Percentiles rank a stretch among this genome's conserved stretches.
These are phyloP conservation scores for Eucalyptus globulus DNA, from an alignment of 345 rosid genomes.

Conservation along the genomic window DNA sequence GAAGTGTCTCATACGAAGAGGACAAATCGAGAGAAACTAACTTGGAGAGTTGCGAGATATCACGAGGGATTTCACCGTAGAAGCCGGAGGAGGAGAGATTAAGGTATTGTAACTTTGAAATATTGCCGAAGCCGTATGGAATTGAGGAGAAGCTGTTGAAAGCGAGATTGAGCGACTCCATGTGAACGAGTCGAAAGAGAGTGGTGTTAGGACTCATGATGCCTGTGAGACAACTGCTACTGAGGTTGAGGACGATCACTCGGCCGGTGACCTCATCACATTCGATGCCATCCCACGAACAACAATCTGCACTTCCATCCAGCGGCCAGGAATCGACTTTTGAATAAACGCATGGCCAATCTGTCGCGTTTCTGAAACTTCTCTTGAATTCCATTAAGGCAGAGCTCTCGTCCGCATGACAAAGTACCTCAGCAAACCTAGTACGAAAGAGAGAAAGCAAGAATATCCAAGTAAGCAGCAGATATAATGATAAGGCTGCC, in stretches of 20 bases:
- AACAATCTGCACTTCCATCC: not conserved
- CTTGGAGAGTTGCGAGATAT: not conserved
- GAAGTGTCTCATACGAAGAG: too few relatives aligned
- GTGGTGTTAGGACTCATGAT: not conserved
- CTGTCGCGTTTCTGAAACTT: not conserved
- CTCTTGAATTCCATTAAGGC: not conserved
- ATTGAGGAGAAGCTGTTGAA: not conserved
- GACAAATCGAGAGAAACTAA: not conserved
- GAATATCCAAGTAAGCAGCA: not conserved
- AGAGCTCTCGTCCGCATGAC: not conserved
- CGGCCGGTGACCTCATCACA: not conserved
- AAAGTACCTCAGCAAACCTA: not conserved
- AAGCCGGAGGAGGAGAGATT: not conserved
- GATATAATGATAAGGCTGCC: not conserved
- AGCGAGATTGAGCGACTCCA: not conserved
- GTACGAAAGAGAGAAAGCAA: not conserved
- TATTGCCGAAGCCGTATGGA: not conserved
- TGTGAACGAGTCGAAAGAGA: not conserved
- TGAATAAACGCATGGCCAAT: not conserved
- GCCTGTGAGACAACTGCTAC: not conserved
- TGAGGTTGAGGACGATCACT: not conserved
- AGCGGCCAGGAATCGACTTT: not conserved
- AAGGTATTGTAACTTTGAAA: not conserved
- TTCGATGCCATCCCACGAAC: not conserved
- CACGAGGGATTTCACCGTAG: not conserved